phyloP scores from a whole-genome alignment of 2,329 filamentous ascomycete species.

The Cercospora janseana region DNA sequence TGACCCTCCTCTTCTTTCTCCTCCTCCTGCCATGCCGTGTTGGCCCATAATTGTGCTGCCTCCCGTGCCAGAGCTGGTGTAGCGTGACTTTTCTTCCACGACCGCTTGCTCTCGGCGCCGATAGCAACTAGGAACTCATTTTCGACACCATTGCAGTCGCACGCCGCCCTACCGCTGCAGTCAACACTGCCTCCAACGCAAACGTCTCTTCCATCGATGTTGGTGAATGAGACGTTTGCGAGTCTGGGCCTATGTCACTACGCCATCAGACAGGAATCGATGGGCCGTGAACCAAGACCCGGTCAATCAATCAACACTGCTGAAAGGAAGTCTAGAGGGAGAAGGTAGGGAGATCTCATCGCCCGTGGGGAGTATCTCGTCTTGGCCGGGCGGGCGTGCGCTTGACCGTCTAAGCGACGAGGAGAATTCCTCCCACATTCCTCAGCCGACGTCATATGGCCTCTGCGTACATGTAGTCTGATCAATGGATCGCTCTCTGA shows the following conservation, averaged over 20 bases:
- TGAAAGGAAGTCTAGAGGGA: neutral
- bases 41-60: neutral
- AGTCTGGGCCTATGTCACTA: conserved; percentile 10
- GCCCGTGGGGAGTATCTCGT: too few species aligned
- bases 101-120: neutral
- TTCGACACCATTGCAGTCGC: too few species aligned
- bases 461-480: too few species aligned
- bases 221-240: neutral
- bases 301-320: neutral
- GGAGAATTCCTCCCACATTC: neutral
- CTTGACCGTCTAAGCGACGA: neutral
- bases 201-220: neutral
- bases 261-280: neutral
- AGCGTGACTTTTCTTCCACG: conserved; percentile 1
- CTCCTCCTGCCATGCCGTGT: neutral
- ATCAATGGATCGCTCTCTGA: neutral
- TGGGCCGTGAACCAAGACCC: neutral
- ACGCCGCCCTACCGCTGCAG: too few species aligned
- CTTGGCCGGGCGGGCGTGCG: too few species aligned
- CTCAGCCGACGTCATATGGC: conserved; percentile 3
- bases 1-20: neutral
- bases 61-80: neutral
- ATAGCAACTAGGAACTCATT: neutral
- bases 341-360: too few species aligned
- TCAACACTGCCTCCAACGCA: neutral